A percentile compares a stretch with the other conserved stretches of the same genome.
Conservation (phyloP, 768 basidiomycete genomes). For the Rhizopogon vesiculosus region DNA sequence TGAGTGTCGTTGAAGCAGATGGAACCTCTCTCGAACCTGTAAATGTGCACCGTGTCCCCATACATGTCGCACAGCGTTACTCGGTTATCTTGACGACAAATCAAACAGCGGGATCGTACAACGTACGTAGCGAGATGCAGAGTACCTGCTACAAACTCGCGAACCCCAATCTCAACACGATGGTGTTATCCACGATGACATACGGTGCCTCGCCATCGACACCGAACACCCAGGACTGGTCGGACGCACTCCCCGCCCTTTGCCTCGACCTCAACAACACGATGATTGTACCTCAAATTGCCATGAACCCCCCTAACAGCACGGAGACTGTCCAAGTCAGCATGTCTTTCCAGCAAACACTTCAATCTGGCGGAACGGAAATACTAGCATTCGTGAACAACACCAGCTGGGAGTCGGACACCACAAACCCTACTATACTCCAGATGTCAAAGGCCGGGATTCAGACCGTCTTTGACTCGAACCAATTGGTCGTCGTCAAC, state of each 20-base stretch:
- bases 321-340: constrained; percentile 14
- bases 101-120: constrained; percentile 29
- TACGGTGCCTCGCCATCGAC: constrained; percentile 21
- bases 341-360: constrained; percentile 21
- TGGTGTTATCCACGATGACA: constrained; percentile 25
- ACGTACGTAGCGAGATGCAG: constrained; percentile 35
- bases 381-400: constrained; percentile 20
- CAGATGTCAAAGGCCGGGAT: constrained; percentile 19
- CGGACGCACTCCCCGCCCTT: constrained; percentile 15
- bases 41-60: constrained; percentile 31
- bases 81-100: constrained; percentile 42
- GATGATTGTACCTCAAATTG: constrained; percentile 22
- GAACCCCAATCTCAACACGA: constrained; percentile 21
- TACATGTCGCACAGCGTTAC: constrained; percentile 47
- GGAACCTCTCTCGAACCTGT: constrained; percentile 38
- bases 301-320: constrained; percentile 23
- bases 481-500: constrained; percentile 21
- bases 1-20: constrained; percentile 46
- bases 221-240: constrained; percentile 23
- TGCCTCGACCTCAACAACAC: constrained; percentile 25
- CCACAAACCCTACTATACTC: constrained; percentile 22
- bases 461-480: constrained; percentile 21
- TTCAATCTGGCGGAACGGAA: constrained; percentile 21
- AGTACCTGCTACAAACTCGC: constrained; percentile 24
- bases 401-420: constrained; percentile 22